Evolutionary conservation across 148 eudicot genomes (phyloP).

Genomic region (Nepenthes mirabilis): DNA sequence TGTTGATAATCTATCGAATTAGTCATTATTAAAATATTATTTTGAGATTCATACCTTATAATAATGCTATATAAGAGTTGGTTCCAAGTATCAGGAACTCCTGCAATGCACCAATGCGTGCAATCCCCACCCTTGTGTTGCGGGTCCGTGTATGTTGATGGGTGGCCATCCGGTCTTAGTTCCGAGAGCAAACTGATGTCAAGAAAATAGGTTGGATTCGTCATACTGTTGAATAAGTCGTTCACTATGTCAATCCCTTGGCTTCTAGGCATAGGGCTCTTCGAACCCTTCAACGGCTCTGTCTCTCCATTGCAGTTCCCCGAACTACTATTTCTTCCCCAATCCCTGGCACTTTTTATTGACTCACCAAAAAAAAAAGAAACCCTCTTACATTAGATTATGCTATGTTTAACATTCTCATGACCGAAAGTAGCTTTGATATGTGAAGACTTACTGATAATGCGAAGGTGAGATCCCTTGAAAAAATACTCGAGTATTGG

Average conservation of each 20-base stretch:
- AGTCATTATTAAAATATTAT: too few species aligned
- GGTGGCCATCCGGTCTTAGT: conserved; percentile 77
- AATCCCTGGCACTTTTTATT: neutral
- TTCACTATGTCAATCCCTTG: conserved; percentile 16
- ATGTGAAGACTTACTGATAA: conserved; percentile 54
- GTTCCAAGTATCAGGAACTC: conserved; percentile 96
- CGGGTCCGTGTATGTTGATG: conserved; percentile 36
- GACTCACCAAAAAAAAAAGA: neutral
- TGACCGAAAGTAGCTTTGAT: neutral
- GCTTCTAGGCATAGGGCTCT: conserved; percentile 14
- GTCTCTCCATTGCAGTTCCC: conserved; percentile 8
- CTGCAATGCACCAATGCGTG: conserved; percentile 93
- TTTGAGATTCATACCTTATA: too few species aligned
- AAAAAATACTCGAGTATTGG: conserved; percentile 56
- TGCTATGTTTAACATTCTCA: neutral
- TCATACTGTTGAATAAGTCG: neutral
- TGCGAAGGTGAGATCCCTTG: conserved; percentile 96
- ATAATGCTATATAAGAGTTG: conserved; percentile 10
- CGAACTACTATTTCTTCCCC: neutral
- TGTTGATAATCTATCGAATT: too few species aligned
- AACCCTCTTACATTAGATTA: neutral
- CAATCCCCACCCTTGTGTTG: conserved; percentile 40
- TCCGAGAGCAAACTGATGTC: conserved; percentile 60
- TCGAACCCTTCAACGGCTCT: conserved; percentile 4
- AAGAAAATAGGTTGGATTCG: conserved; percentile 22